Percentiles rank a stretch among this genome's conserved stretches.
These are phyloP conservation scores for Cladosporium phlei DNA, from an alignment of 2,329 filamentous ascomycete species.

Conservation along the genomic window DNA sequence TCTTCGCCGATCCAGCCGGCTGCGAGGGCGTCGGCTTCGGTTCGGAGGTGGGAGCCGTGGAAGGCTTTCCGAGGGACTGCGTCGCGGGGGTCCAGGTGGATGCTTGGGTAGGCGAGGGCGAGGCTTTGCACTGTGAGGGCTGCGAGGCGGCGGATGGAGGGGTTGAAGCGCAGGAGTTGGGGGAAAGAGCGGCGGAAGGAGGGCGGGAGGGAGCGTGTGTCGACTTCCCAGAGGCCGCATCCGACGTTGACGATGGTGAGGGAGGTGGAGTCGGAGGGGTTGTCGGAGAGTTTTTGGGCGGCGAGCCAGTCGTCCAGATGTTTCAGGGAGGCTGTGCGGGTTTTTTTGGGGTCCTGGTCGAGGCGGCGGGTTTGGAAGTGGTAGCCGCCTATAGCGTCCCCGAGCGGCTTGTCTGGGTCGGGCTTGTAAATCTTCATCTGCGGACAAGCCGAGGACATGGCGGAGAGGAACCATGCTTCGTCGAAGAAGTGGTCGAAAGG, in stretches of 20 bases:
- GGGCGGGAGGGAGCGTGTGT: conserved; percentile 25
- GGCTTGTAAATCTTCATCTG: conserved; percentile 25
- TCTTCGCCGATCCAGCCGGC: conserved; percentile 30
- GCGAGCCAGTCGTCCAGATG: conserved; percentile 24
- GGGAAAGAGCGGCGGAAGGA: conserved; percentile 27
- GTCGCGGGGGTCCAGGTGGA: conserved; percentile 25
- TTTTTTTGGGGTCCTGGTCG: conserved; percentile 21
- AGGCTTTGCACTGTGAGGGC: conserved; percentile 33
- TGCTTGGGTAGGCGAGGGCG: conserved; percentile 15
- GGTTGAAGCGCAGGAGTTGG: conserved; percentile 24
- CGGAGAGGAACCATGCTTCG: conserved; percentile 24
- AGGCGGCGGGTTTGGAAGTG: conserved; percentile 21
- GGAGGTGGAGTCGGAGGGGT: conserved; percentile 15
- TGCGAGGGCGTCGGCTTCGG: conserved; percentile 33
- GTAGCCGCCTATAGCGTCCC: conserved; percentile 21
- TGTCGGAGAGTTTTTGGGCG: conserved; percentile 13
- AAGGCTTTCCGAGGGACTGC: conserved; percentile 29
- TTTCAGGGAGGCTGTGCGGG: conserved; percentile 14
- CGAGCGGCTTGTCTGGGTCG: conserved; percentile 14
- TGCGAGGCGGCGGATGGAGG: conserved; percentile 28
- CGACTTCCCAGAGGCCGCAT: conserved; percentile 28
- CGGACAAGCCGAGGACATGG: conserved; percentile 23
- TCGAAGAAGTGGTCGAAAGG: conserved; percentile 28
- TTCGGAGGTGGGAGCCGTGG: conserved; percentile 38
- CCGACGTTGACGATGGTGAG: conserved; percentile 25